Percentiles rank a stretch among this genome's conserved stretches.
phyloP scores from a whole-genome alignment of 2,329 filamentous ascomycete genomes.

The Pestalotiopsis sp. region DNA sequence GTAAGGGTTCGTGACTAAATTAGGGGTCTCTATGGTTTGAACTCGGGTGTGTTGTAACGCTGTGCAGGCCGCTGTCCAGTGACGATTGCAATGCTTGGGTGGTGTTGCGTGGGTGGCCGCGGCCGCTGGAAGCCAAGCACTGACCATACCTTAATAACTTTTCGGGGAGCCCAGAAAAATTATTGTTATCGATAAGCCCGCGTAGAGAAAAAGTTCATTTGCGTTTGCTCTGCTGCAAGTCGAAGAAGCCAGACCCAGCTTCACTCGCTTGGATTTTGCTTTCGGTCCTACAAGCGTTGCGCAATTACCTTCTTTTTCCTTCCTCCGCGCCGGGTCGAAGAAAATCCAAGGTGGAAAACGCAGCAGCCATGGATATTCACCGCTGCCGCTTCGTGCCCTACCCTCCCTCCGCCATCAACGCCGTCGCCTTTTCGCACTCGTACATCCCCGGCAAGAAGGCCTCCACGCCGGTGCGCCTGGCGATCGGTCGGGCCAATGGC shows the following conservation, averaged over 20 bases:
- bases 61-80: not conserved
- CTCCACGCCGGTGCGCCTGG: constrained; percentile 69
- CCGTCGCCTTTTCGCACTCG: constrained; percentile 88
- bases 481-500: constrained; percentile 89
- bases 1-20: not conserved
- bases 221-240: not conserved
- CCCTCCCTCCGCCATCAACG: constrained; percentile 88
- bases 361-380: constrained; percentile 80
- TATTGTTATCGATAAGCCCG: not conserved
- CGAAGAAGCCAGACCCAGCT: not conserved
- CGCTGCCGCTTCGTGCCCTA: constrained; percentile 95
- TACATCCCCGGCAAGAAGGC: constrained; percentile 46
- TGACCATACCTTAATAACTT: constrained; percentile 9
- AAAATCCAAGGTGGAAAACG: not conserved
- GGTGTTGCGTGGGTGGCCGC: not conserved
- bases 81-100: not conserved
- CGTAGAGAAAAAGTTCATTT: not conserved
- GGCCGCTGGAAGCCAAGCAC: not conserved
- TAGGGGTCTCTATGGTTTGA: not conserved
- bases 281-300: not conserved
- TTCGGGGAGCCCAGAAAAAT: not conserved
- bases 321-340: not conserved
- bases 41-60: not conserved
- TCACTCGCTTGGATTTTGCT: not conserved
- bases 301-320: not conserved